Percentiles rank a stretch among this genome's conserved stretches.
Conservation (phyloP, 805 yeast genomes). For the Teunomyces kruisii region DNA sequence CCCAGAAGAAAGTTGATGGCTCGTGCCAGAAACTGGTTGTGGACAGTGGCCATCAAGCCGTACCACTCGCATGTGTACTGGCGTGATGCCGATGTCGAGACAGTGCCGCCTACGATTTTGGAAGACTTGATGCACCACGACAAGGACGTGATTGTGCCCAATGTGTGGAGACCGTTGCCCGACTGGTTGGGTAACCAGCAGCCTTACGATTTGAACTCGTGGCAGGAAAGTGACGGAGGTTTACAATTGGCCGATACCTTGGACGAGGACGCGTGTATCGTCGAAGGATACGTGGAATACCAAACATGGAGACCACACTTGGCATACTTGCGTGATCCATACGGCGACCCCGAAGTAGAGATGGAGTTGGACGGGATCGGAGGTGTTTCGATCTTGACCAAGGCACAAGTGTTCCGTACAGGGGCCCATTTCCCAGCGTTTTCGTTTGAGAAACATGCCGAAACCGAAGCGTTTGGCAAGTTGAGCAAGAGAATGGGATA, state of each 20-base stretch:
- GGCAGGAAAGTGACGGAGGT: conserved; percentile 87
- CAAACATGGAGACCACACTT: conserved; percentile 98
- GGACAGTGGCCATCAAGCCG: conserved; percentile 82
- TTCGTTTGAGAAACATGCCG: conserved; percentile 94
- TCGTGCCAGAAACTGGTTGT: conserved; percentile 90
- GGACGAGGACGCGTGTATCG: conserved; percentile 94
- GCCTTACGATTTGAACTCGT: conserved; percentile 80
- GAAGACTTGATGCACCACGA: conserved; percentile 93
- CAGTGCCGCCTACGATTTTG: conserved; percentile 76
- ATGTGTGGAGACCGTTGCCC: conserved; percentile 88
- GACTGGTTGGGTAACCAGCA: conserved; percentile 85
- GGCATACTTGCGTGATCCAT: conserved; percentile 91
- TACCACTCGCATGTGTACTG: conserved; percentile 95
- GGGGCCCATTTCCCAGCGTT: conserved; percentile 98
- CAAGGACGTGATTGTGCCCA: conserved; percentile 91
- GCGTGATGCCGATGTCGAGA: conserved; percentile 98
- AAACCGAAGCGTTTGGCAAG: conserved; percentile 95
- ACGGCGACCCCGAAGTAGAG: conserved; percentile 91
- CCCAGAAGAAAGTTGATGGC: conserved; percentile 95
- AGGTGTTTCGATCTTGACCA: conserved; percentile 89
- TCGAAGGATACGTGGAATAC: conserved; percentile 95
- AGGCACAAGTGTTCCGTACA: conserved; percentile 78
- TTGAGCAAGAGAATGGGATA: conserved; percentile 84
- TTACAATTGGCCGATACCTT: conserved; percentile 69
- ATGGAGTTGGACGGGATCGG: conserved; percentile 96